phyloP scores from a whole-genome alignment of 2,329 filamentous ascomycete genomes.

The Xylariomycetidae sp. region DNA sequence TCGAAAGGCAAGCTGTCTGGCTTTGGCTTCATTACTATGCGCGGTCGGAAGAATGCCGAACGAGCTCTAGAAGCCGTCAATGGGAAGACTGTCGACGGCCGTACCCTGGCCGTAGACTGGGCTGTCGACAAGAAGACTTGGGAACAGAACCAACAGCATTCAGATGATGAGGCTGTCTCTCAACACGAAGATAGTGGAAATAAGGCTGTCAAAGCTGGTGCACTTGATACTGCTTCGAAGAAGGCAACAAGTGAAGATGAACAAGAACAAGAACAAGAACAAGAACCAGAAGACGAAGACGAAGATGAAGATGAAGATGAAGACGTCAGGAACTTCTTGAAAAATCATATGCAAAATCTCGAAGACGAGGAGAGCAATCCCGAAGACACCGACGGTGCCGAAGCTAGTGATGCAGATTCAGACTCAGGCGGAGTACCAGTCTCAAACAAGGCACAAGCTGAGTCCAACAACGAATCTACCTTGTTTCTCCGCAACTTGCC shows the following conservation, averaged over 20 bases:
- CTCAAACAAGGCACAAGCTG: slow-evolving; percentile 22
- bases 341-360: slow-evolving; percentile 52
- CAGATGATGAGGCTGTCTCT: too few relatives aligned
- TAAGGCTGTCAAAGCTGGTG: slow-evolving; percentile 12
- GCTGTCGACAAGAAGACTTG: slow-evolving; percentile 88
- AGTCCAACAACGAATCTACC: slow-evolving; percentile 66
- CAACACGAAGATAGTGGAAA: slow-evolving; percentile 33
- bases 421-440: slow-evolving; percentile 23
- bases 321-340: slow-evolving; percentile 51
- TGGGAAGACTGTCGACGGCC: slow-evolving; percentile 83
- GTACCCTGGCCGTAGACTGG: slow-evolving; percentile 91
- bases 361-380: slow-evolving; percentile 53
- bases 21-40: slow-evolving; percentile 88
- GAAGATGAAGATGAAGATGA: slow-evolving; percentile 24
- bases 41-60: slow-evolving; percentile 86
- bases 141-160: slow-evolving; percentile 65
- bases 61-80: slow-evolving; percentile 81
- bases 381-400: slow-evolving; percentile 35
- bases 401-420: slow-evolving; percentile 31
- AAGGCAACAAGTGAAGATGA: slow-evolving; percentile 37
- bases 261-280: slow-evolving; percentile 20
- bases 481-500: slow-evolving; percentile 93
- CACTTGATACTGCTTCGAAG: slow-evolving; percentile 30
- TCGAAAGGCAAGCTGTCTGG: slow-evolving; percentile 72
- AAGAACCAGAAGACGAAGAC: slow-evolving; percentile 39